phyloP scores from a whole-genome alignment of 345 rosid genomes.

The Melaleuca quinquenervia region DNA sequence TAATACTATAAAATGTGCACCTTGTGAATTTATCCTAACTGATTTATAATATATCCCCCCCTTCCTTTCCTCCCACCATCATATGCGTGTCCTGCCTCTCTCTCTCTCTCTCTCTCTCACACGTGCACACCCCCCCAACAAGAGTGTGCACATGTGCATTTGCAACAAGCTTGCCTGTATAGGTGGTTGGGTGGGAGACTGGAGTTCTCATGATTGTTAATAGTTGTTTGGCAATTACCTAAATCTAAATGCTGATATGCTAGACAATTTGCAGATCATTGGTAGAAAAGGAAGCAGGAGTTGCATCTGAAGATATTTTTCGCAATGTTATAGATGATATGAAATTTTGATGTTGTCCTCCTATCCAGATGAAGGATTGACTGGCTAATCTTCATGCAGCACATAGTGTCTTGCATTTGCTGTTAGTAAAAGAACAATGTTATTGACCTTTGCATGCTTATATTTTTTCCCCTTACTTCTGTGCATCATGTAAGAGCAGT shows the following conservation, averaged over 20 bases:
- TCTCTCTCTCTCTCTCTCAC: neutral
- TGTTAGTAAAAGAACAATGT: neutral
- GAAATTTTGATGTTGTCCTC: neutral
- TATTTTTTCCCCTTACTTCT: neutral
- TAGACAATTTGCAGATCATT: neutral
- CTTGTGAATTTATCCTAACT: neutral
- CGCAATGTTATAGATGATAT: neutral
- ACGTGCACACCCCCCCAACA: no score
- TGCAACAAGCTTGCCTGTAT: neutral
- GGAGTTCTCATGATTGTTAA: neutral
- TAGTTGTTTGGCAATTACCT: neutral
- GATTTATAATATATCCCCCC: neutral
- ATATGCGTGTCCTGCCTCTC: neutral
- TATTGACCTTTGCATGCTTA: neutral
- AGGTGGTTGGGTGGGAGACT: neutral
- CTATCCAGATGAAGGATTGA: neutral
- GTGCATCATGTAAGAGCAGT: constrained; percentile 27
- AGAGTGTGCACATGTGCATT: neutral
- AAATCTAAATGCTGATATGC: neutral
- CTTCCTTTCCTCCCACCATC: neutral
- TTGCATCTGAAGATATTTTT: neutral
- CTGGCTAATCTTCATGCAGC: neutral
- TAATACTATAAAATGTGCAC: neutral
- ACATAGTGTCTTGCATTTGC: neutral
- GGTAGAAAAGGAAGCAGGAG: neutral